phyloP scores from a whole-genome alignment of 2,329 filamentous ascomycete species.

The Scedosporium dehoogii region DNA sequence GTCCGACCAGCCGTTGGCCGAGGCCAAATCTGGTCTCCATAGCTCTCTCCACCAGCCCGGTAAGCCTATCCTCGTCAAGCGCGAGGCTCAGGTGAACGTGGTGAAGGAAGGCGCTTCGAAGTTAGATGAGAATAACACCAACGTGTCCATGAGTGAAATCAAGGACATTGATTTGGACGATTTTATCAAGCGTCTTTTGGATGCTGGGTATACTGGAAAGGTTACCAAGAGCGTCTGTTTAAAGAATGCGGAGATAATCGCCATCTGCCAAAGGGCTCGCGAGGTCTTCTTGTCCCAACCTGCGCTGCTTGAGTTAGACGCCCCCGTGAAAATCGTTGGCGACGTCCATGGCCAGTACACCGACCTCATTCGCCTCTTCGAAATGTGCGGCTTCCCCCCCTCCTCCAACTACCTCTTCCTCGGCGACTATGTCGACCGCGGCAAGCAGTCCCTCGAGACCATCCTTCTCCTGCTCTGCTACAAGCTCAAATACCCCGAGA shows the following conservation, averaged over 20 bases:
- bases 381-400: constrained; percentile 96
- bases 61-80: constrained; percentile 82
- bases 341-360: constrained; percentile 97
- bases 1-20: constrained; percentile 77
- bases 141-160: constrained; percentile 78
- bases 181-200: constrained; percentile 88
- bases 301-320: constrained; percentile 80
- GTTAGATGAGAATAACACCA: constrained; percentile 32
- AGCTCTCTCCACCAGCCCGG: constrained; percentile 59
- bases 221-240: constrained; percentile 95
- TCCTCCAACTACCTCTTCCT: constrained; percentile 88
- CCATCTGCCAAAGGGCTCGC: constrained; percentile 80
- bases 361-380: constrained; percentile 91
- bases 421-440: constrained; percentile 92
- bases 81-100: constrained; percentile 60
- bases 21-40: constrained; percentile 45
- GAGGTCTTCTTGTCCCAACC: constrained; percentile 89
- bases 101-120: constrained; percentile 28
- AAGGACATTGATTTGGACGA: constrained; percentile 93
- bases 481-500: constrained; percentile 94
- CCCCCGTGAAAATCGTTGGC: constrained; percentile 95
- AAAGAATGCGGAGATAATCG: constrained; percentile 94
- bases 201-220: constrained; percentile 92
- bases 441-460: constrained; percentile 91
- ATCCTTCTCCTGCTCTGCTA: constrained; percentile 90